Percentiles rank a stretch among this genome's conserved stretches.
Evolutionary conservation across 805 yeast genomes (phyloP).

Genomic region (Candida pseudofarinosa): DNA sequence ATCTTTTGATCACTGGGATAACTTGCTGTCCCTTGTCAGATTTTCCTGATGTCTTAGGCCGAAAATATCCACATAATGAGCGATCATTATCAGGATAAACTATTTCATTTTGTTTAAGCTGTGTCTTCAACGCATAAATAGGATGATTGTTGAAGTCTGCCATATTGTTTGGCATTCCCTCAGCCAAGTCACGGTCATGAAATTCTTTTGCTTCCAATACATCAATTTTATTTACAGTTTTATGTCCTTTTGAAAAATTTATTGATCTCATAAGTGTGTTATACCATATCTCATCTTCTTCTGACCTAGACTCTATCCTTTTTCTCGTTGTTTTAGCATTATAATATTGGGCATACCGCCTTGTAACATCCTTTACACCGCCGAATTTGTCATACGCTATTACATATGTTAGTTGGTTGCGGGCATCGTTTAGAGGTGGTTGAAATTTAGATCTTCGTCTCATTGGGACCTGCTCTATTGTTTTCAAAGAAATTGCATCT

Average conservation of each 20-base stretch:
- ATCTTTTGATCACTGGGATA: slow-evolving; percentile 64
- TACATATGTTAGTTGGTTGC: slow-evolving; percentile 67
- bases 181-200: slow-evolving; percentile 56
- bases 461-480: slow-evolving; percentile 58
- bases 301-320: slow-evolving; percentile 56
- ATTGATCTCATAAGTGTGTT: slow-evolving; percentile 37
- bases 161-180: slow-evolving; percentile 83
- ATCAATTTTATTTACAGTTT: slow-evolving; percentile 32
- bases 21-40: slow-evolving; percentile 14
- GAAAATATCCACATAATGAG: slow-evolving; percentile 63
- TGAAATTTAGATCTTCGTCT: slow-evolving; percentile 57
- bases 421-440: slow-evolving; percentile 60
- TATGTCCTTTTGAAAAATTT: slow-evolving; percentile 14
- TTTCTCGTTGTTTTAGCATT: slow-evolving; percentile 75
- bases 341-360: slow-evolving; percentile 69
- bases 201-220: slow-evolving; percentile 60
- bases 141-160: slow-evolving; percentile 89
- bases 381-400: slow-evolving; percentile 69
- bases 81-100: slow-evolving; percentile 56
- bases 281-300: slow-evolving; percentile 61
- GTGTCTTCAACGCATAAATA: slow-evolving; percentile 71
- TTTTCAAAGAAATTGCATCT: slow-evolving; percentile 68
- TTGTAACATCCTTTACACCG: slow-evolving; percentile 74
- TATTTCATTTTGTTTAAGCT: slow-evolving; percentile 68
- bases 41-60: slow-evolving; percentile 39